Conservation (phyloP, 139 green algal genomes). For the Chlorella sp. region DNA sequence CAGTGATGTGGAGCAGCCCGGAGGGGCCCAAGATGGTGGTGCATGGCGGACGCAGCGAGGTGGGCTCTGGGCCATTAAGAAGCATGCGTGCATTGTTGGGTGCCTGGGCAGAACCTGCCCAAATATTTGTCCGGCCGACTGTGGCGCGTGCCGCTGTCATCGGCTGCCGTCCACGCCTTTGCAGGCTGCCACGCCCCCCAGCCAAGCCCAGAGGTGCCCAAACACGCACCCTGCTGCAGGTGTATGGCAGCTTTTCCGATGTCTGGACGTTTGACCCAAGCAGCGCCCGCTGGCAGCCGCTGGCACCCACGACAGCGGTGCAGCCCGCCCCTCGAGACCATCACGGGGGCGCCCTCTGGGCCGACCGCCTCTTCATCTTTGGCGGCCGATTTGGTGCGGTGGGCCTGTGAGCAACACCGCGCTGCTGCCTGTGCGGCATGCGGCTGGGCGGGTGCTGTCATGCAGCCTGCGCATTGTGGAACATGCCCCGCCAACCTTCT, state of each 20-base stretch:
- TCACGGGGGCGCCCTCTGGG: conserved; percentile 8
- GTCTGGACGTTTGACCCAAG: conserved; percentile 30
- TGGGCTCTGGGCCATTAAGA: no score
- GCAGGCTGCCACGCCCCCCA: no score
- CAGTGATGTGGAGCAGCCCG: background rate
- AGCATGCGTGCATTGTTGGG: no score
- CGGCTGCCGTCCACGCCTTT: no score
- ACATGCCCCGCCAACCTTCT: no score
- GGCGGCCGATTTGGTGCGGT: conserved; percentile 5
- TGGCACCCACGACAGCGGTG: background rate
- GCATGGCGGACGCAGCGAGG: background rate
- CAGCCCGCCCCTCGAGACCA: conserved; percentile 30
- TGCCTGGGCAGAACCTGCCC: no score
- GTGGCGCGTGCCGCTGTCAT: no score
- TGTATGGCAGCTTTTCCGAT: conserved; percentile 44
- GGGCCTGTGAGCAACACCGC: background rate
- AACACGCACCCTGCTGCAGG: conserved; percentile 1
- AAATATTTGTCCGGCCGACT: no score
- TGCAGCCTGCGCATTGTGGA: no score
- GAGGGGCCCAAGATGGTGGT: background rate
- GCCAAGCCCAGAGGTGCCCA: no score
- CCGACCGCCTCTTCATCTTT: conserved; percentile 23
- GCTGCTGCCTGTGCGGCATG: background rate
- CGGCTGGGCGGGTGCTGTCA: no score
- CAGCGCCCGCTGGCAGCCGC: background rate